Percentiles rank a stretch among this genome's conserved stretches.
Conservation (phyloP, 73 alveolate species). For the Paramecium biaurelia region DNA sequence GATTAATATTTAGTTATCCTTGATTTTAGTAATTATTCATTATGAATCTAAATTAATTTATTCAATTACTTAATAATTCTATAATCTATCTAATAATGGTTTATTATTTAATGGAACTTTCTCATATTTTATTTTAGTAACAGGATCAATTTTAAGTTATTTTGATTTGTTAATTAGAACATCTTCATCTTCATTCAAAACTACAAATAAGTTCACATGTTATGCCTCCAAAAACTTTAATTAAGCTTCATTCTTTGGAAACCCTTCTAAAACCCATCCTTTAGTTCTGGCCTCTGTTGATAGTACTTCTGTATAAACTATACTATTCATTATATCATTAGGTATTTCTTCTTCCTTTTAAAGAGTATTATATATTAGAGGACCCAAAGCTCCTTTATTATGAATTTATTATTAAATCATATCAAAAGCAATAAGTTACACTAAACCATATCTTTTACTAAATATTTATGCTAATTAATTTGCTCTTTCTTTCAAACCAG, state of each 20-base stretch:
- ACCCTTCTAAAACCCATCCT: constrained; percentile 64
- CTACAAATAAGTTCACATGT: constrained; percentile 28
- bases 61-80: neutral
- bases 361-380: constrained; percentile 4
- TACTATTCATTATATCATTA: constrained; percentile 44
- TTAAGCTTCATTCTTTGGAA: constrained; percentile 49
- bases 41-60: neutral
- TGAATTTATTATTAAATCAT: constrained; percentile 6
- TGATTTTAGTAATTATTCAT: neutral
- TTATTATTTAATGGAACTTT: constrained; percentile 23
- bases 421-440: constrained; percentile 12
- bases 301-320: constrained; percentile 32
- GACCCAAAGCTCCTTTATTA: constrained; percentile 48
- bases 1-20: neutral
- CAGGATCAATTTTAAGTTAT: constrained; percentile 48
- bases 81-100: constrained; percentile 24
- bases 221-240: constrained; percentile 19
- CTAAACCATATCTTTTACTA: constrained; percentile 56
- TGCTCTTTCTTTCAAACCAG: constrained; percentile 49
- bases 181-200: constrained; percentile 58
- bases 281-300: constrained; percentile 47
- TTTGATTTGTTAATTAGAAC: constrained; percentile 43
- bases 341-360: constrained; percentile 21
- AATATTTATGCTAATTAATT: neutral
- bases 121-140: constrained; percentile 55